Evolutionary conservation across 768 basidiomycete genomes (phyloP).

Genomic region (Kwoniella pini): DNA sequence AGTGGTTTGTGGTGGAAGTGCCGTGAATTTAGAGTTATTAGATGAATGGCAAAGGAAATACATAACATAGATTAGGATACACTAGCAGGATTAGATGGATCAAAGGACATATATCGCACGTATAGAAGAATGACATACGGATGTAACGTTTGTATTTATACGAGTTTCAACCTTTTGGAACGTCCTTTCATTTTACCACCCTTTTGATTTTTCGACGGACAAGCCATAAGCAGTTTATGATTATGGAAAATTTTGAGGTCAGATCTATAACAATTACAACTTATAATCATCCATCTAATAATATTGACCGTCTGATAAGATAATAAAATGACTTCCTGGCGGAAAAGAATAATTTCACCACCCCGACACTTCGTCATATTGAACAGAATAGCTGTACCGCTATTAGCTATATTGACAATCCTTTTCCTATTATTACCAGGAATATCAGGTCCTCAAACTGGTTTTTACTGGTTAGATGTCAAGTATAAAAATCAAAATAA

Average conservation of each 20-base stretch:
- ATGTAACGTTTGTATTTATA: too few species aligned
- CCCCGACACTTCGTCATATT: not conserved
- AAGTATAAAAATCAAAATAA: slow-evolving; percentile 5
- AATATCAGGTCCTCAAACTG: slow-evolving; percentile 11
- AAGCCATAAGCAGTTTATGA: too few species aligned
- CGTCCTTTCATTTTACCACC: too few species aligned
- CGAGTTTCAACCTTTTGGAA: too few species aligned
- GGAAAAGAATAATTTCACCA: not conserved
- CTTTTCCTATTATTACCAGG: slow-evolving; percentile 22
- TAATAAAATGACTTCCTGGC: not conserved
- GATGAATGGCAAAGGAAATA: slow-evolving; percentile 2
- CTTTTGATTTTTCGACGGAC: too few species aligned
- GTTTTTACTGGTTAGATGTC: slow-evolving; percentile 17
- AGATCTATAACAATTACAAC: too few species aligned
- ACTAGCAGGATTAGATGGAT: not conserved
- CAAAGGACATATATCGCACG: too few species aligned
- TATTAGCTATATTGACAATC: slow-evolving; percentile 13
- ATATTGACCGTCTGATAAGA: not conserved
- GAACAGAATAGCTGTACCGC: not conserved
- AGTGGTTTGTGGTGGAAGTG: slow-evolving; percentile 33
- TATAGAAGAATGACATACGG: too few species aligned
- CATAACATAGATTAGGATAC: not conserved
- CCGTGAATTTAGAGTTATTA: not conserved
- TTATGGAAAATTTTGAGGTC: too few species aligned
- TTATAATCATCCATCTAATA: not conserved